Percentiles rank a stretch among this genome's conserved stretches.
Conservation (phyloP, 2,329 filamentous ascomycete genomes). For the Colletotrichum agaves region DNA sequence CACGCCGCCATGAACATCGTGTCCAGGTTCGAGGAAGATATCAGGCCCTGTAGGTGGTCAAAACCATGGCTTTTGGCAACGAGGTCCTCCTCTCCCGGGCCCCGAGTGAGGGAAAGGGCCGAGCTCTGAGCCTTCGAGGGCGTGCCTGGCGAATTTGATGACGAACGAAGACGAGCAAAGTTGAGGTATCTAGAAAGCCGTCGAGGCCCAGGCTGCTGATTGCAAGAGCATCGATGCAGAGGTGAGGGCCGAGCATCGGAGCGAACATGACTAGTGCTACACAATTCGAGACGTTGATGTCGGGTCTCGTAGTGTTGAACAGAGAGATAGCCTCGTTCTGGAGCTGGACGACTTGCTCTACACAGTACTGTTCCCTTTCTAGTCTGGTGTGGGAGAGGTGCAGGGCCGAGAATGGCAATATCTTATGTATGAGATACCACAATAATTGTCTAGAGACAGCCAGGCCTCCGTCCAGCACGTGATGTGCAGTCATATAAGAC, state of each 20-base stretch:
- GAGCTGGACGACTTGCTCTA: slow-evolving; percentile 43
- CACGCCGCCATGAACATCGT: slow-evolving; percentile 25
- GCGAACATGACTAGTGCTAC: slow-evolving; percentile 48
- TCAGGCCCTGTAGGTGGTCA: slow-evolving; percentile 1
- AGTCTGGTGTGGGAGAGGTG: slow-evolving; percentile 46
- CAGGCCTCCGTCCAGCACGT: no score
- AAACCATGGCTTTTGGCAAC: background rate
- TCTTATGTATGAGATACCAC: slow-evolving; percentile 48
- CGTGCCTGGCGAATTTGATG: slow-evolving; percentile 10
- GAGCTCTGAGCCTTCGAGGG: slow-evolving; percentile 2
- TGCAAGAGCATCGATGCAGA: slow-evolving; percentile 48
- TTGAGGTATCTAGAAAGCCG: slow-evolving; percentile 44
- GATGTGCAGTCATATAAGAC: no score
- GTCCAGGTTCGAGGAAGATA: slow-evolving; percentile 42
- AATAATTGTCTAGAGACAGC: no score
- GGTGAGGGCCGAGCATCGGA: slow-evolving; percentile 46
- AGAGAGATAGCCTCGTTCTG: slow-evolving; percentile 46
- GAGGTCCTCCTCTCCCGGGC: background rate
- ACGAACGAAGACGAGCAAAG: slow-evolving; percentile 43
- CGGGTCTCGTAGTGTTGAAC: slow-evolving; percentile 43
- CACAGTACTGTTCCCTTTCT: slow-evolving; percentile 39
- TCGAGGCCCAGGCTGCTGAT: slow-evolving; percentile 40
- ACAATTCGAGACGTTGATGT: slow-evolving; percentile 45
- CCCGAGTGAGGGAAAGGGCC: background rate
- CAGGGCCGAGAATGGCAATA: slow-evolving; percentile 50